Evolutionary conservation across 164 flowering plant species (phyloP), one percentile per base, ranked within the genome.

Genomic region (Amborella trichopoda): DNA sequence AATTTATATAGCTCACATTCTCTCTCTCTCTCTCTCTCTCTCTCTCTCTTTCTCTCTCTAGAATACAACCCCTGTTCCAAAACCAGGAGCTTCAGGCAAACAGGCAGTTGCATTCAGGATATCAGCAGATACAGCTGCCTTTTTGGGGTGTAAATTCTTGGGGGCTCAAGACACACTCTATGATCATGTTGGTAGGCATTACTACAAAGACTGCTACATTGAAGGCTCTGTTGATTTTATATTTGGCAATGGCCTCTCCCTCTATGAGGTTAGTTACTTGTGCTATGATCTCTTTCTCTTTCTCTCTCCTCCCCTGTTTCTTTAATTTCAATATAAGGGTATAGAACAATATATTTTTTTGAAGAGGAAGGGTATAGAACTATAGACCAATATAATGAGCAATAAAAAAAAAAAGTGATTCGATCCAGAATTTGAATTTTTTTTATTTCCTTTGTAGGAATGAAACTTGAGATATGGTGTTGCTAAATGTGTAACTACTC

Each of bases 181-280:
- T 60, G 99, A 93, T 59, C 99, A 93, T 42, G 0, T 76, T 53
- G 99, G 99, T 1, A 75, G 96, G 54, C 99, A 93, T 58, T 93
- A 93, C 51, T 93, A 80, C 71, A 85, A 88, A 50, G 99, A 93
- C 53, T 93, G 96, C 55, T 88, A 93, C 55, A 82, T 93, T 57
- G 95, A 93, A 67, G 99, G 99, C 39, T 80, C 95, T 3, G 94
- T 93, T 21, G 96, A 93, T 66, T 93, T 93, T 83, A 81, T 93
- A 53, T 88, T 93, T 51, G 99, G 96, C 23, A 83, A 85, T 63
- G 96, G 63, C 17, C 89, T 88, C 32, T 88, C 99, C 37, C 76
- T 93, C 16, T 93, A 64, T 60, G 94, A 93, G 96, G 99, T 86
- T 19, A 46, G 47, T 11, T 12, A 11, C 1, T 39, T 39, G 46